A percentile compares a stretch with the other conserved stretches of the same genome.
phyloP scores from a whole-genome alignment of 2,329 filamentous ascomycete species.

The Aspergillus caelatus region DNA sequence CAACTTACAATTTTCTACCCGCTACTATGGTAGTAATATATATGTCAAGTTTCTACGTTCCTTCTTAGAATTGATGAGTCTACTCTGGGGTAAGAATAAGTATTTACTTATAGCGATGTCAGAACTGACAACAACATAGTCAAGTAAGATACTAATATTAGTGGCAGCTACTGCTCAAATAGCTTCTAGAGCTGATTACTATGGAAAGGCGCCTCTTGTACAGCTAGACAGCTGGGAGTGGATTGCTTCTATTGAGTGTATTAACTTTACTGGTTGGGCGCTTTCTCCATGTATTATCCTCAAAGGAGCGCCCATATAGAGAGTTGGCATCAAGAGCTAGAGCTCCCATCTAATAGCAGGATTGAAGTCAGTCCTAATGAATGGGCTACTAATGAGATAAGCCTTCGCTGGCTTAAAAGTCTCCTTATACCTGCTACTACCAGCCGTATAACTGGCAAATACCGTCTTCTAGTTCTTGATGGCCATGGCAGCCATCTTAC shows the following conservation, averaged over 20 bases:
- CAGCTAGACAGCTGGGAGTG: neutral
- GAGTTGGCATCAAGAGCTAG: neutral
- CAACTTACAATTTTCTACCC: too few species aligned
- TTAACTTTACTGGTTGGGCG: neutral
- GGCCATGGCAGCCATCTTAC: too few species aligned
- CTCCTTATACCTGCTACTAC: neutral
- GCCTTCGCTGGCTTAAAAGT: neutral
- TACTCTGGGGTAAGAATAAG: too few species aligned
- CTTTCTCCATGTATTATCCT: neutral
- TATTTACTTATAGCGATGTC: too few species aligned
- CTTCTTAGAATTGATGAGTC: too few species aligned
- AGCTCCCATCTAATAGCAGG: neutral
- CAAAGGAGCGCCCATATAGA: neutral
- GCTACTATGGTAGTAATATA: too few species aligned
- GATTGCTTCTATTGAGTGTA: neutral
- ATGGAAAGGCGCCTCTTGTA: neutral
- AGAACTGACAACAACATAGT: too few species aligned
- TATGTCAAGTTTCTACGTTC: too few species aligned
- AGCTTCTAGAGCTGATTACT: neutral
- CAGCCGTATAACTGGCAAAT: neutral
- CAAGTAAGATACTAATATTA: too few species aligned
- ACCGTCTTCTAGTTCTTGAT: too few species aligned
- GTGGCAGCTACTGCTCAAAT: neutral
- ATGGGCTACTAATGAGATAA: neutral
- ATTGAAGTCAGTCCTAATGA: neutral